Percentiles rank a stretch among this genome's conserved stretches.
Evolutionary conservation across 805 yeast genomes (phyloP).

Genomic region (Yueomyces sp.): DNA sequence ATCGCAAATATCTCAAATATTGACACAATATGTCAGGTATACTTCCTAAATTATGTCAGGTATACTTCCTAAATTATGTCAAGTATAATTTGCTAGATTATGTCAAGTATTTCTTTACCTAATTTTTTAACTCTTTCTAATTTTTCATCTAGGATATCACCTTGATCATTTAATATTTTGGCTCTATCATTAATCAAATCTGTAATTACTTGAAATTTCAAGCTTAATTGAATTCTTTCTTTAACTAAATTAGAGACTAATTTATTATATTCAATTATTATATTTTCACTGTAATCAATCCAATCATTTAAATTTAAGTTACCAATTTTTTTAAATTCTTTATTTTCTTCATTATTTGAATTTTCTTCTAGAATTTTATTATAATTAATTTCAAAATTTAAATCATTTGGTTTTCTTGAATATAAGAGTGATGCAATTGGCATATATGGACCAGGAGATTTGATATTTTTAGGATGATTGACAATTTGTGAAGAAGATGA

Average conservation of each 20-base stretch:
- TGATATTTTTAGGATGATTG: background rate
- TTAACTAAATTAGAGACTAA: constrained; percentile 25
- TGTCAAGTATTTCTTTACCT: constrained; percentile 28
- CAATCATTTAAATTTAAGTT: constrained; percentile 20
- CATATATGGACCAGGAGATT: background rate
- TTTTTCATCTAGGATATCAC: constrained; percentile 23
- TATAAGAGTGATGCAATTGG: background rate
- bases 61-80: too few relatives aligned
- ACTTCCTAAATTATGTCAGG: too few relatives aligned
- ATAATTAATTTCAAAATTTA: too few relatives aligned
- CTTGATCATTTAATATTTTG: constrained; percentile 21
- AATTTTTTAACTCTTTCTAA: constrained; percentile 27
- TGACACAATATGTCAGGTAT: too few relatives aligned
- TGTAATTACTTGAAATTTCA: constrained; percentile 28
- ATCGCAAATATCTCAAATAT: too few relatives aligned
- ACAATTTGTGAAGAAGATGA: too few relatives aligned
- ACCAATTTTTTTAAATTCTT: background rate
- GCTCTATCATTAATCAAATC: constrained; percentile 27
- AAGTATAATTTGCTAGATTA: constrained; percentile 12
- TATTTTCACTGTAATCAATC: constrained; percentile 25
- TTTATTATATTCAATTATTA: constrained; percentile 23
- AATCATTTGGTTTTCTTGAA: background rate
- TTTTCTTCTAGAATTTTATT: background rate
- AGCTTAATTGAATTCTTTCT: constrained; percentile 28
- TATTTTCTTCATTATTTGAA: background rate